phyloP scores from a whole-genome alignment of 305 asterid species.

The Fraxinus xanthoxyloides region DNA sequence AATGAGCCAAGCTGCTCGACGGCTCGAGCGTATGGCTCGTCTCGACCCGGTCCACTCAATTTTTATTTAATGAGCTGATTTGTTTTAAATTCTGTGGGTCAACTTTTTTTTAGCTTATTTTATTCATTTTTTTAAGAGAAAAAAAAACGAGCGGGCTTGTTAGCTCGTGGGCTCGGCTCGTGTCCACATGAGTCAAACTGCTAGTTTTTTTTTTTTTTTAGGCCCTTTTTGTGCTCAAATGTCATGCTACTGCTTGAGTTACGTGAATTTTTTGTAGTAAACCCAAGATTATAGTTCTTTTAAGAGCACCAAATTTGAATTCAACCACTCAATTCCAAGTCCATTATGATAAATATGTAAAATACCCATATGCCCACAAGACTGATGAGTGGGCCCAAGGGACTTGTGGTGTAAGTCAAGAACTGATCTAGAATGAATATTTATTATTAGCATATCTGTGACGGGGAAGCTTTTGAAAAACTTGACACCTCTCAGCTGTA shows the following conservation, averaged over 20 bases:
- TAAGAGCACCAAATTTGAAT: background rate
- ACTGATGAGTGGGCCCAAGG: background rate
- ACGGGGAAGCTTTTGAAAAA: background rate
- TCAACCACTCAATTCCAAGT: background rate
- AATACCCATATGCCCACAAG: background rate
- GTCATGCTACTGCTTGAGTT: background rate
- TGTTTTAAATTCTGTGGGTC: background rate
- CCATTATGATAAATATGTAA: too few relatives aligned
- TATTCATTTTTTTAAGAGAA: too few relatives aligned
- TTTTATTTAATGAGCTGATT: background rate
- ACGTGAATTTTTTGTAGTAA: background rate
- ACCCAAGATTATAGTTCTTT: background rate
- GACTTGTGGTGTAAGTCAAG: constrained; percentile 26
- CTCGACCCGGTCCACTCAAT: background rate
- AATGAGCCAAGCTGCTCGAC: background rate
- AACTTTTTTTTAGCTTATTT: too few relatives aligned
- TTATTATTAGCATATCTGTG: background rate
- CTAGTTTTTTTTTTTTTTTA: background rate
- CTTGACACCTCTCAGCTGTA: background rate
- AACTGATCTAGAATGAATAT: background rate
- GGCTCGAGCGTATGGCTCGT: background rate
- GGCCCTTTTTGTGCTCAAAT: background rate
- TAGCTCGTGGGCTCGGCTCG: background rate
- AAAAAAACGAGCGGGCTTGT: background rate
- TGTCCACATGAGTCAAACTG: background rate